Conservation (phyloP, 2,329 filamentous ascomycete species). For the Aspergillus aculeatus region DNA sequence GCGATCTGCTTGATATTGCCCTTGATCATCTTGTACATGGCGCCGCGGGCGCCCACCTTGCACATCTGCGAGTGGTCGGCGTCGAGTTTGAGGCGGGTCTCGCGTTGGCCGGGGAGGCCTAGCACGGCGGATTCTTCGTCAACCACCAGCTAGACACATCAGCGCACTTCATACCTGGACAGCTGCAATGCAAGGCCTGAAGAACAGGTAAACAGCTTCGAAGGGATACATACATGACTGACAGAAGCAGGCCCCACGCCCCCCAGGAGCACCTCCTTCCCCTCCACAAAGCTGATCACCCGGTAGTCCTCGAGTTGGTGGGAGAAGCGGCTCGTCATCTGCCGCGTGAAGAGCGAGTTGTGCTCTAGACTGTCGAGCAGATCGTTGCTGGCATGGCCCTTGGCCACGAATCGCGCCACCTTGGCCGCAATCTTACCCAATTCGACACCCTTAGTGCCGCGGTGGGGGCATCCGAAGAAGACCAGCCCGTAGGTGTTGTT, state of each 20-base stretch:
- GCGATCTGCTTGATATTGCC: constrained; percentile 35
- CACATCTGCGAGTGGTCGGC: constrained; percentile 39
- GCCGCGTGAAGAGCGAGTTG: constrained; percentile 32
- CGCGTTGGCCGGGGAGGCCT: constrained; percentile 33
- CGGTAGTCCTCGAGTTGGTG: constrained; percentile 37
- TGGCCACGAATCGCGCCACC: constrained; percentile 33
- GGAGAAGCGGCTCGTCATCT: constrained; percentile 34
- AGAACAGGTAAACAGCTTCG: not conserved
- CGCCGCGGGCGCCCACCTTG: constrained; percentile 28
- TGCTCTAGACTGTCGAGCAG: constrained; percentile 30
- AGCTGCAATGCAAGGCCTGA: too few species aligned
- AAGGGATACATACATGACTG: constrained; percentile 28
- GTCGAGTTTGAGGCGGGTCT: constrained; percentile 37
- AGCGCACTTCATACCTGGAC: not conserved
- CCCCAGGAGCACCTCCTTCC: constrained; percentile 30
- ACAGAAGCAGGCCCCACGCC: constrained; percentile 31
- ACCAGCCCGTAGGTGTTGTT: constrained; percentile 34
- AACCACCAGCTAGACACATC: constrained; percentile 30
- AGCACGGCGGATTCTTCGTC: constrained; percentile 38
- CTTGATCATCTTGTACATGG: constrained; percentile 33
- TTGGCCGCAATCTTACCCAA: constrained; percentile 35
- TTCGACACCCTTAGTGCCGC: constrained; percentile 33
- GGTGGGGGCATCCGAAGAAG: constrained; percentile 38
- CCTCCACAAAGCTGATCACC: constrained; percentile 37
- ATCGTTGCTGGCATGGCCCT: constrained; percentile 33